Evolutionary conservation across 345 rosid genomes (phyloP).

Genomic region (Durio zibethinus): DNA sequence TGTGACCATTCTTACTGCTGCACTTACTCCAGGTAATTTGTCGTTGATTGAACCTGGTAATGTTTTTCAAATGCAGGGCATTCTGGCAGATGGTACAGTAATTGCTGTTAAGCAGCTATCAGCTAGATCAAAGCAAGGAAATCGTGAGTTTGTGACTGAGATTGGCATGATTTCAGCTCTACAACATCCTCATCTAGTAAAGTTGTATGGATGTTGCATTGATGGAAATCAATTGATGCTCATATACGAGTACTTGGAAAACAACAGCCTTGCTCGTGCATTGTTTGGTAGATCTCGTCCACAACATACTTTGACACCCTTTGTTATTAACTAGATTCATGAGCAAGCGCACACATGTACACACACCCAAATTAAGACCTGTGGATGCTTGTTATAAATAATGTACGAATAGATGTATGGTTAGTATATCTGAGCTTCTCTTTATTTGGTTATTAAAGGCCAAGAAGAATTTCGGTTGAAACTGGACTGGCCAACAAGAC

Average conservation of each 20-base stretch:
- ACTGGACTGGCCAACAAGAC: slow-evolving; percentile 44
- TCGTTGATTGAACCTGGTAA: background rate
- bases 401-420: slow-evolving; percentile 1
- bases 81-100: slow-evolving; percentile 42
- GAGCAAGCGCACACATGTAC: background rate
- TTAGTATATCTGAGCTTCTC: background rate
- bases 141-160: slow-evolving; percentile 55
- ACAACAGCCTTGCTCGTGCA: slow-evolving; percentile 51
- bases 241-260: slow-evolving; percentile 54
- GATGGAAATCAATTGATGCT: slow-evolving; percentile 54
- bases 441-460: slow-evolving; percentile 8
- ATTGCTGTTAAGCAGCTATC: slow-evolving; percentile 59
- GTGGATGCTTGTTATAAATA: background rate
- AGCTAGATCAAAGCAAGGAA: slow-evolving; percentile 56
- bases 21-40: background rate
- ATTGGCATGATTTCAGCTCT: slow-evolving; percentile 62
- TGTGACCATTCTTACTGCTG: background rate
- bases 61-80: slow-evolving; percentile 36
- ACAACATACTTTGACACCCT: background rate
- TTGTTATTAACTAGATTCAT: background rate
- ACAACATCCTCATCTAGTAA: slow-evolving; percentile 57
- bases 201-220: slow-evolving; percentile 49
- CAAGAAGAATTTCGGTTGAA: slow-evolving; percentile 15
- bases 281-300: slow-evolving; percentile 31
- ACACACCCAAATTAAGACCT: background rate